Evolutionary conservation across 495 filamentous ascomycete species (phyloP).

Genomic region (Choiromyces venosus): DNA sequence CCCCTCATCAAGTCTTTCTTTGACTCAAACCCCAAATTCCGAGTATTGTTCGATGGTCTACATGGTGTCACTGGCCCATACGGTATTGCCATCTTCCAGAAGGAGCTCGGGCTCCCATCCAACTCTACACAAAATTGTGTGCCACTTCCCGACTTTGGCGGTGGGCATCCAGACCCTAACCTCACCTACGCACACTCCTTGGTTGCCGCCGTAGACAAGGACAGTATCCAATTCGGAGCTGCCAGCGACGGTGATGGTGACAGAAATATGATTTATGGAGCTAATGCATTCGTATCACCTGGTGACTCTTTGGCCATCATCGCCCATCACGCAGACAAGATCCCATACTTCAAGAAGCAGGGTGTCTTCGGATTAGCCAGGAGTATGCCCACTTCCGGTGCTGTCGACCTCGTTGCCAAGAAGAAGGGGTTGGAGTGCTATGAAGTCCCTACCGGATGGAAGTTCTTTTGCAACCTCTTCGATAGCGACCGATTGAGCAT

Average conservation of each 20-base stretch:
- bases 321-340: slow-evolving; percentile 87
- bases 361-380: slow-evolving; percentile 92
- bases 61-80: slow-evolving; percentile 94
- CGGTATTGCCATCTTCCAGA: slow-evolving; percentile 86
- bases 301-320: slow-evolving; percentile 97
- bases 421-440: slow-evolving; percentile 87
- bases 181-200: slow-evolving; percentile 95
- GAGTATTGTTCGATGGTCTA: slow-evolving; percentile 91
- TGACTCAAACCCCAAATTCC: slow-evolving; percentile 77
- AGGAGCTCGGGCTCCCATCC: slow-evolving; percentile 73
- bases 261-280: slow-evolving; percentile 99
- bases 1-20: slow-evolving; percentile 90
- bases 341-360: slow-evolving; percentile 96
- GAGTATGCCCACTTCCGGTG: slow-evolving; percentile 93
- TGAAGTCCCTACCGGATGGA: slow-evolving; percentile 98
- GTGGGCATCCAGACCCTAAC: slow-evolving; percentile 96
- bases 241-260: slow-evolving; percentile 96
- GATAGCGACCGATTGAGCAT: slow-evolving; percentile 97
- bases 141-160: slow-evolving; percentile 88
- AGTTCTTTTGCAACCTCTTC: slow-evolving; percentile 99
- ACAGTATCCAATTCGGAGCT: slow-evolving; percentile 88
- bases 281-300: slow-evolving; percentile 90
- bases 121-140: slow-evolving; percentile 88
- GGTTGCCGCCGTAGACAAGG: slow-evolving; percentile 86
- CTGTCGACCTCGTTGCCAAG: slow-evolving; percentile 90